Evolutionary conservation across 106 monocot species (phyloP).

Genomic region (Dendrobium chrysotoxum): DNA sequence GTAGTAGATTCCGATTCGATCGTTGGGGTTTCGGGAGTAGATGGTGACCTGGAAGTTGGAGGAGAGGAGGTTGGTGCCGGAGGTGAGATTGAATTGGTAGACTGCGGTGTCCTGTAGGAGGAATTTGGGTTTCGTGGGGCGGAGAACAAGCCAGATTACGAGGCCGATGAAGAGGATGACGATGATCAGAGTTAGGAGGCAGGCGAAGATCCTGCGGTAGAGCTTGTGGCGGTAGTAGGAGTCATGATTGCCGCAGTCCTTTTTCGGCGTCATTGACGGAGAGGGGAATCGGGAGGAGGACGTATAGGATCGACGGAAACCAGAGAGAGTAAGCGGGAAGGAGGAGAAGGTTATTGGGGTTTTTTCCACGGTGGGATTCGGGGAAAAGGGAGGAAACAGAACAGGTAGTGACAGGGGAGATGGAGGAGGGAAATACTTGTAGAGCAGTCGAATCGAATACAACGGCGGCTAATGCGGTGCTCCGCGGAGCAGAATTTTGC

Average conservation of each 20-base stretch:
- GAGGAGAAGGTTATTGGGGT: too few species aligned
- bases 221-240: slow-evolving; percentile 7
- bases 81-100: slow-evolving; percentile 26
- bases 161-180: slow-evolving; percentile 42
- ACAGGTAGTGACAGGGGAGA: too few species aligned
- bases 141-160: slow-evolving; percentile 59
- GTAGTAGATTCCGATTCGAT: slow-evolving; percentile 48
- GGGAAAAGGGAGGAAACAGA: too few species aligned
- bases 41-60: slow-evolving; percentile 29
- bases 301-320: too few species aligned
- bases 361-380: too few species aligned
- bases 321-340: too few species aligned
- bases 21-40: slow-evolving; percentile 53
- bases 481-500: too few species aligned
- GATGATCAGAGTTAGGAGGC: slow-evolving; percentile 26
- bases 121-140: slow-evolving; percentile 55
- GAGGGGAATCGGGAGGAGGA: too few species aligned
- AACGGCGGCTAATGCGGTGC: too few species aligned
- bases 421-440: too few species aligned
- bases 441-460: too few species aligned
- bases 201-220: slow-evolving; percentile 15
- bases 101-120: slow-evolving; percentile 41
- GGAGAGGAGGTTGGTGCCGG: slow-evolving; percentile 21
- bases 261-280: neutral
- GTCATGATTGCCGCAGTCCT: slow-evolving; percentile 14